A percentile compares a stretch with the other conserved stretches of the same genome.
phyloP scores from a whole-genome alignment of 768 basidiomycete genomes.

The Russula emetica region DNA sequence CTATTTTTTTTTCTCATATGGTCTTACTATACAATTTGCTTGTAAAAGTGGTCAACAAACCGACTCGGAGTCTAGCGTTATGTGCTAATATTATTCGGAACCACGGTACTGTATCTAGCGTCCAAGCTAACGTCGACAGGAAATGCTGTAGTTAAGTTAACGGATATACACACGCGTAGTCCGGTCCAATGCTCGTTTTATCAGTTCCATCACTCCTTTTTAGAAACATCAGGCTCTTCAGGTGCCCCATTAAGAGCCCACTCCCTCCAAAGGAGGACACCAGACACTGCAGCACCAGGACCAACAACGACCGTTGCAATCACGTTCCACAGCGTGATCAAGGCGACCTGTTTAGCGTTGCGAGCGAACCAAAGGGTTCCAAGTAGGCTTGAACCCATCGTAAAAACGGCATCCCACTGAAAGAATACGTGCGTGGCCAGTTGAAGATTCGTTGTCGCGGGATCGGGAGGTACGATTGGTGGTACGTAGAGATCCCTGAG shows the following conservation, averaged over 20 bases:
- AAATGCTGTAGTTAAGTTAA: too few relatives aligned
- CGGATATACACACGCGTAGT: too few relatives aligned
- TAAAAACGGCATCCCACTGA: slow-evolving; percentile 23
- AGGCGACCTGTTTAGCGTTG: neutral
- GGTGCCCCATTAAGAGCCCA: slow-evolving; percentile 15
- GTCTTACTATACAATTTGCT: too few relatives aligned
- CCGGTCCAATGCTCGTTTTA: too few relatives aligned
- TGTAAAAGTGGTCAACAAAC: too few relatives aligned
- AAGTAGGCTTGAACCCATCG: slow-evolving; percentile 14
- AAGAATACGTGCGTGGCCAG: slow-evolving; percentile 15
- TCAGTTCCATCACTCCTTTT: neutral
- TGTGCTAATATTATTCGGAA: too few relatives aligned
- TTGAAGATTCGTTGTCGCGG: slow-evolving; percentile 9
- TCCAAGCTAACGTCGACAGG: too few relatives aligned
- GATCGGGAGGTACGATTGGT: slow-evolving; percentile 1
- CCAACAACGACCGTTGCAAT: slow-evolving; percentile 16
- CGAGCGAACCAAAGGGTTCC: slow-evolving; percentile 24
- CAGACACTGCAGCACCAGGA: slow-evolving; percentile 25
- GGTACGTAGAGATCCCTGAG: slow-evolving; percentile 21
- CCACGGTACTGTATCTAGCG: too few relatives aligned
- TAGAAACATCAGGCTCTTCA: neutral
- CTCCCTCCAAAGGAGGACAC: slow-evolving; percentile 24
- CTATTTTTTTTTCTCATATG: too few relatives aligned
- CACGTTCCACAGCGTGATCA: slow-evolving; percentile 17
- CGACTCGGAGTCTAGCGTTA: too few relatives aligned